A percentile compares a stretch with the other conserved stretches of the same genome.
Evolutionary conservation across 2,329 filamentous ascomycete species (phyloP).

Genomic region (Xylaria polymorpha): DNA sequence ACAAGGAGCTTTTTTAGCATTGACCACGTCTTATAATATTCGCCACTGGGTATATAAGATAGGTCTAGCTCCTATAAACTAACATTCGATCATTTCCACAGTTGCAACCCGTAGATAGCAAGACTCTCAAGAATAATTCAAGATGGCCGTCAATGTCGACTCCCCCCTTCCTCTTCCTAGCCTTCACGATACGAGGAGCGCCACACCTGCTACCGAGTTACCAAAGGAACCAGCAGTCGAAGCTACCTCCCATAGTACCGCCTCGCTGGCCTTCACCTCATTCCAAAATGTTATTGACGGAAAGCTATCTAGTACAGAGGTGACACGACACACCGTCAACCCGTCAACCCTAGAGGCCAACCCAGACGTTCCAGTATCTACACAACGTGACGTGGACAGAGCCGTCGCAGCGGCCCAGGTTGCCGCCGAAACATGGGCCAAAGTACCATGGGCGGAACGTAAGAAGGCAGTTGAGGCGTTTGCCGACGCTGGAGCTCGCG

Average conservation of each 20-base stretch:
- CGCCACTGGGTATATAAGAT: conserved; percentile 1
- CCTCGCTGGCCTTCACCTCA: conserved; percentile 46
- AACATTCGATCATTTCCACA: not conserved
- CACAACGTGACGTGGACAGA: conserved; percentile 60
- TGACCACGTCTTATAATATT: not conserved
- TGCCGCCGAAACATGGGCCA: conserved; percentile 61
- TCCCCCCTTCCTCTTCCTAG: not conserved
- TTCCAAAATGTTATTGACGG: conserved; percentile 66
- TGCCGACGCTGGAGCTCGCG: conserved; percentile 40
- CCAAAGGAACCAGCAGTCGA: not conserved
- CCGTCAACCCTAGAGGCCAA: conserved; percentile 62
- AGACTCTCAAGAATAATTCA: not conserved
- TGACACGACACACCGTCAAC: conserved; percentile 62
- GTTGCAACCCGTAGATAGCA: not conserved
- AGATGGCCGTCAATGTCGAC: conserved; percentile 24
- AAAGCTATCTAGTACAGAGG: conserved; percentile 54
- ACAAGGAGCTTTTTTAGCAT: not conserved
- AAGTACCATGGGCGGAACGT: conserved; percentile 50
- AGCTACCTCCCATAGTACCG: not conserved
- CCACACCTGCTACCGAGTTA: not conserved
- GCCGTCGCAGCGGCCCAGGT: conserved; percentile 61
- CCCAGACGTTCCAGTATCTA: conserved; percentile 62
- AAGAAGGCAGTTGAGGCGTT: conserved; percentile 41
- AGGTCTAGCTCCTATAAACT: not conserved
- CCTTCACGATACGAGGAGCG: not conserved